A percentile compares a stretch with the other conserved stretches of the same genome.
Evolutionary conservation across 345 rosid genomes (phyloP).

Genomic region (Acer saccharum): DNA sequence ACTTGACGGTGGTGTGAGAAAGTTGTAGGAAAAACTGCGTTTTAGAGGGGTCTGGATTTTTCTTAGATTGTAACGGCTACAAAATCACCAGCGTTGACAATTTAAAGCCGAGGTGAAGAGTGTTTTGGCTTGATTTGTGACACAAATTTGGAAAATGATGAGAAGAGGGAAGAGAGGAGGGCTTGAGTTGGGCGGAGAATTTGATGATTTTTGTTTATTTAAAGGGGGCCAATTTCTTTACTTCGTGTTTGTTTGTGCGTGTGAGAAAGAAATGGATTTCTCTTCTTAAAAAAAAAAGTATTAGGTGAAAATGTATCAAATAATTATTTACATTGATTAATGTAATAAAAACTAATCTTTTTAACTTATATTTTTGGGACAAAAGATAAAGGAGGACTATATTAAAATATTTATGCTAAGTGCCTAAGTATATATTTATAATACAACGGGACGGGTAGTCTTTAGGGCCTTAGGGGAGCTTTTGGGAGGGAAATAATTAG

Average conservation of each 20-base stretch:
- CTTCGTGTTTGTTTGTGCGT: not conserved
- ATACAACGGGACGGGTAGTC: not conserved
- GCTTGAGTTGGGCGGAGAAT: not conserved
- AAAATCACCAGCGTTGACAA: constrained; percentile 3
- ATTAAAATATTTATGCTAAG: no score
- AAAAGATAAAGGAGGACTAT: no score
- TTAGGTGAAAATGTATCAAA: no score
- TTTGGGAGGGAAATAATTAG: constrained; percentile 14
- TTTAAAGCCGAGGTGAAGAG: not conserved
- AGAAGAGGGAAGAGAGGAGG: not conserved
- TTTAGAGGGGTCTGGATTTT: not conserved
- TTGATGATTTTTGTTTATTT: not conserved
- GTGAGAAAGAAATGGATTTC: not conserved
- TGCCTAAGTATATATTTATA: no score
- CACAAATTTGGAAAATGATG: no score
- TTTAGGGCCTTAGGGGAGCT: not conserved
- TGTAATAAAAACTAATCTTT: no score
- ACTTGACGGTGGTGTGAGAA: not conserved
- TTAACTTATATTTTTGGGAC: not conserved
- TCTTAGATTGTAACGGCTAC: not conserved
- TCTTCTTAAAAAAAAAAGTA: no score
- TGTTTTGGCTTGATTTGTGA: not conserved
- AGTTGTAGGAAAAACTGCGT: not conserved
- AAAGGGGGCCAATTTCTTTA: not conserved
- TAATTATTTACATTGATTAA: no score